phyloP scores from a whole-genome alignment of 805 yeast species.

The Naumovozyma castellii region DNA sequence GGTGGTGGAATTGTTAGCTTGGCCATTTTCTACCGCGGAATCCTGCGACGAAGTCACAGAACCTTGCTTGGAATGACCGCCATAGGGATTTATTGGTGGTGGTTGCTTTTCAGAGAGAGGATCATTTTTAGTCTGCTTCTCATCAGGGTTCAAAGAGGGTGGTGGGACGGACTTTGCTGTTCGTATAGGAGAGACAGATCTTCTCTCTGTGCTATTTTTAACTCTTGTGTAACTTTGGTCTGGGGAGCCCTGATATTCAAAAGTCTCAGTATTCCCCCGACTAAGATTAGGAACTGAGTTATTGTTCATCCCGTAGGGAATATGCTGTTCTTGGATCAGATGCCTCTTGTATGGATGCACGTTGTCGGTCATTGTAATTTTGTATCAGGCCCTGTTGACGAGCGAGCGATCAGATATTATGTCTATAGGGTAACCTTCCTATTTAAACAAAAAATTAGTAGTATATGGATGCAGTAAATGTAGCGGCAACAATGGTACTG shows the following conservation, averaged over 20 bases:
- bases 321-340: slow-evolving; percentile 4
- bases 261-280: not conserved
- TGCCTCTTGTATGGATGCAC: slow-evolving; percentile 9
- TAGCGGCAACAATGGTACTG: too few relatives aligned
- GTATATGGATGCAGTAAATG: too few relatives aligned
- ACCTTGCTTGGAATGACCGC: not conserved
- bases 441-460: too few relatives aligned
- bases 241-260: not conserved
- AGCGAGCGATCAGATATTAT: too few relatives aligned
- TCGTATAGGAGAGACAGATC: not conserved
- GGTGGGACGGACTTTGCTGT: not conserved
- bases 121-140: not conserved
- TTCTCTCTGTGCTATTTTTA: not conserved
- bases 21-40: not conserved
- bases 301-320: slow-evolving; percentile 3
- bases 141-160: not conserved
- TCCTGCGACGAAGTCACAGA: not conserved
- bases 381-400: too few relatives aligned
- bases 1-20: not conserved
- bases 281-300: not conserved
- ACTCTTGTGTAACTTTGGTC: not conserved
- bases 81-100: not conserved
- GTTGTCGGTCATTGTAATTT: not conserved
- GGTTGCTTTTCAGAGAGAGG: not conserved
- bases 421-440: too few relatives aligned